Evolutionary conservation across 2,329 filamentous ascomycete genomes (phyloP).

Genomic region (Sporothrix brasiliensis): DNA sequence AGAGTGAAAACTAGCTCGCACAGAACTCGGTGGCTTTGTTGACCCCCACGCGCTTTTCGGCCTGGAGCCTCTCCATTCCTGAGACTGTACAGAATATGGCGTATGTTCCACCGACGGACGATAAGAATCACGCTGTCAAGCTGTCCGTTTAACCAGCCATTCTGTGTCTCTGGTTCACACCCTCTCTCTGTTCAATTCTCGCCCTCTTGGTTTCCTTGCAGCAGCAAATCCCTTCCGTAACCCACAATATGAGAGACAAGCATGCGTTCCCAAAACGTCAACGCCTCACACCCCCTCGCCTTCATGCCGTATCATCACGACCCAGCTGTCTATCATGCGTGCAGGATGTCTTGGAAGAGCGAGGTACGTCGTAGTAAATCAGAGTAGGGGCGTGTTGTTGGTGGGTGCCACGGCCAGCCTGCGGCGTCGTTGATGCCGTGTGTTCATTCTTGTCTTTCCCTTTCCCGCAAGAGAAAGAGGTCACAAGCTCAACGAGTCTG

Average conservation of each 20-base stretch:
- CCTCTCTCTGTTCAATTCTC: slow-evolving; percentile 13
- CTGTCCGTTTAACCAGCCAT: slow-evolving; percentile 5
- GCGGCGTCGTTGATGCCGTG: background rate
- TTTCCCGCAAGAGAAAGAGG: background rate
- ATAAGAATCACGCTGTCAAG: background rate
- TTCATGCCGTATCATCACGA: background rate
- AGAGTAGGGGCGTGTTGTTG: slow-evolving; percentile 1
- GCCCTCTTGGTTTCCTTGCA: background rate
- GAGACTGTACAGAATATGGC: no score
- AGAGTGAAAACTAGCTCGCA: background rate
- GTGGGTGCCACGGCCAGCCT: background rate
- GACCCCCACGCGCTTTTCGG: slow-evolving; percentile 27
- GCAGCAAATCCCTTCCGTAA: background rate
- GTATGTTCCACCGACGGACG: no score
- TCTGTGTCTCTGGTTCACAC: slow-evolving; percentile 26
- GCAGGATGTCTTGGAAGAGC: background rate
- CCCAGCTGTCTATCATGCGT: slow-evolving; percentile 4
- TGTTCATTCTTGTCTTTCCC: background rate
- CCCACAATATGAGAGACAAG: background rate
- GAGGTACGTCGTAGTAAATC: background rate
- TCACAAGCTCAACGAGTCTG: slow-evolving; percentile 13
- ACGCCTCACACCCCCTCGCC: slow-evolving; percentile 7
- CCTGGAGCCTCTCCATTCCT: slow-evolving; percentile 6
- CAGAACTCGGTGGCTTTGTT: background rate
- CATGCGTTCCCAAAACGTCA: background rate